These are phyloP conservation scores for Cryptococcus sp. DNA, from an alignment of 1,284 basidiomycete genomes.

Conservation along the genomic window DNA sequence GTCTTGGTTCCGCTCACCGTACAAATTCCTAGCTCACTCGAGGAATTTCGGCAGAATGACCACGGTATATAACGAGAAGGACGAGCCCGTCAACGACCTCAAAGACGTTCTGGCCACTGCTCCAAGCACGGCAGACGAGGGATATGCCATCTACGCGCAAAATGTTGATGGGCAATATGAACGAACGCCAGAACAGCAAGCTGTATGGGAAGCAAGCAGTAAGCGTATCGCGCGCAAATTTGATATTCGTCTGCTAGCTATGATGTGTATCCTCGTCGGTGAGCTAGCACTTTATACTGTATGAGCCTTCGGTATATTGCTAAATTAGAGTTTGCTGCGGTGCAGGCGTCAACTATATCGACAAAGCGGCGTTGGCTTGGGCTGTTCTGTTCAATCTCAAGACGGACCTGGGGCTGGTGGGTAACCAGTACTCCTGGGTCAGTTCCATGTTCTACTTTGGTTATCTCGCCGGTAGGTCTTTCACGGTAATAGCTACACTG, in stretches of 20 bases:
- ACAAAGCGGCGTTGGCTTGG: conserved; percentile 19
- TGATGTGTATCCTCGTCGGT: conserved; percentile 20
- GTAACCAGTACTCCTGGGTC: conserved; percentile 21
- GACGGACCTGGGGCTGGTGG: conserved; percentile 15
- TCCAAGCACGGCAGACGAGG: conserved; percentile 11
- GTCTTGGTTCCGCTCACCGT: too few relatives aligned
- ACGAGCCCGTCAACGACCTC: not conserved
- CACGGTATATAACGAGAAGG: conserved; percentile 4
- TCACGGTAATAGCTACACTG: not conserved
- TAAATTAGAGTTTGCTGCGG: not conserved
- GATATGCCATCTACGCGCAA: conserved; percentile 16
- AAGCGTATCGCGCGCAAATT: conserved; percentile 13
- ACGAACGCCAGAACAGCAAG: conserved; percentile 11
- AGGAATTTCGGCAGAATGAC: too few relatives aligned
- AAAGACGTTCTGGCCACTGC: not conserved
- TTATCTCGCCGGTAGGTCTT: conserved; percentile 18
- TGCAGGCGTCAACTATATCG: conserved; percentile 14
- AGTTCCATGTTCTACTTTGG: conserved; percentile 22
- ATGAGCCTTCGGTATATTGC: not conserved
- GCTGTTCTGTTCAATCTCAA: conserved; percentile 17
- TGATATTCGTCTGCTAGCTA: conserved; percentile 12
- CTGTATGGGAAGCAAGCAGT: conserved; percentile 14
- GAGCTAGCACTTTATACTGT: not conserved
- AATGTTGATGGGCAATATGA: conserved; percentile 7
- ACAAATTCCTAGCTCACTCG: too few relatives aligned